Evolutionary conservation across 2,329 filamentous ascomycete species (phyloP), one percentile per base, ranked within the genome.

Genomic region (Parasarocladium wereldwijsianum): DNA sequence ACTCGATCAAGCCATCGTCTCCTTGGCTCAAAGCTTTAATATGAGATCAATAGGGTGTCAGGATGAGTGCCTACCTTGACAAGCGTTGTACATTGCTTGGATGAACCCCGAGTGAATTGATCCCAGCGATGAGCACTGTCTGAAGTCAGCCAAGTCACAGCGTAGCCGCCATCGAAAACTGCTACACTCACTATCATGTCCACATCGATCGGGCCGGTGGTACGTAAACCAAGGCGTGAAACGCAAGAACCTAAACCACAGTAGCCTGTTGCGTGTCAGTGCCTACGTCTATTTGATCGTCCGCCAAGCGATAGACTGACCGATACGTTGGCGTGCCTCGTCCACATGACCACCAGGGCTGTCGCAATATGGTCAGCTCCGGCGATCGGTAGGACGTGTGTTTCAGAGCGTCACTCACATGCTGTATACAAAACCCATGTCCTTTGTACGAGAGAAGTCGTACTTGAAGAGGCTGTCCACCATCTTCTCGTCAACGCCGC

Each of bases 361-460:
- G 34, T n/a, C 27, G 36, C 43, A 32, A 43, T 30, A n/a, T 25
- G 27, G 17, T 14, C 18, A 9, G 14, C 10, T 31, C 17, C 13
- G 16, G 5, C 28, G 17, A 8, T n/a, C 4, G 20, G 6, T 8
- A 29, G n/a, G n/a, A 11, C 26, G n/a, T n/a, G 16, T 29, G 10
- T 12, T 29, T 16, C 20, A 14, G 15, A 8, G 10, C 14, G 14
- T 22, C n/a, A 46, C 75, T 52, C 54, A 84, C 78, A 92, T 81
- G 6, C 79, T 78, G 49, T 93, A 84, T 6, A 96, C 70, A 49
- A 98, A 93, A 2, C 71, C 79, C 38, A 92, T 65, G 18, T 69
- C 57, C 8, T 54, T 51, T 1, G 87, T 93, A 35, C 68, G 63
- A 3, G 69, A 65, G 45, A 93, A 96, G 50, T 96, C 84, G 50